These are phyloP conservation scores for Botrytis medusae DNA, from an alignment of 2,329 filamentous ascomycete species.

Conservation along the genomic window DNA sequence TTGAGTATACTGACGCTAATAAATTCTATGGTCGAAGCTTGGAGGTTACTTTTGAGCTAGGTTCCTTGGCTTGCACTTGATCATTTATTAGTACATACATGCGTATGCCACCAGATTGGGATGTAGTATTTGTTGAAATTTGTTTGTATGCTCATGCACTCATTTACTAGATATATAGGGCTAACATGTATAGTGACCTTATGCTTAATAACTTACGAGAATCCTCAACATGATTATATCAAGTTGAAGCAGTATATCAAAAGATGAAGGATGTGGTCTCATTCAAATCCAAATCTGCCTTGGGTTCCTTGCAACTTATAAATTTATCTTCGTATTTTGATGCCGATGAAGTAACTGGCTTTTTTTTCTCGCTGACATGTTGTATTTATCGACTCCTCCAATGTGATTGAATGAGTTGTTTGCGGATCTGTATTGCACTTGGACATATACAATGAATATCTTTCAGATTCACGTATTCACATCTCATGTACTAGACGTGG, in stretches of 20 bases:
- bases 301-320: fast-evolving
- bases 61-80: background rate
- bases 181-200: background rate
- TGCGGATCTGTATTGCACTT: background rate
- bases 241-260: background rate
- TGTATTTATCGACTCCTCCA: background rate
- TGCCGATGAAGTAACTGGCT: too few species aligned
- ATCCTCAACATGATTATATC: too few species aligned
- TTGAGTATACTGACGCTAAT: background rate
- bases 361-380: fast-evolving
- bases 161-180: background rate
- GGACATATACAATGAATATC: background rate
- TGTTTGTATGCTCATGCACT: fast-evolving
- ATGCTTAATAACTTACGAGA: too few species aligned
- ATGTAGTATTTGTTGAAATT: background rate
- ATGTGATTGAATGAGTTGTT: background rate
- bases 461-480: background rate
- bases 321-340: background rate
- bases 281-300: background rate
- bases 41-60: background rate
- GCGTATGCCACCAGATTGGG: background rate
- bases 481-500: background rate
- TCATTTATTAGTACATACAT: background rate
- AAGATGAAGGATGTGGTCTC: background rate
- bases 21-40: background rate